A percentile compares a stretch with the other conserved stretches of the same genome.
Evolutionary conservation across 1,284 basidiomycete genomes (phyloP).

Genomic region (Exsudoporus floridanus): DNA sequence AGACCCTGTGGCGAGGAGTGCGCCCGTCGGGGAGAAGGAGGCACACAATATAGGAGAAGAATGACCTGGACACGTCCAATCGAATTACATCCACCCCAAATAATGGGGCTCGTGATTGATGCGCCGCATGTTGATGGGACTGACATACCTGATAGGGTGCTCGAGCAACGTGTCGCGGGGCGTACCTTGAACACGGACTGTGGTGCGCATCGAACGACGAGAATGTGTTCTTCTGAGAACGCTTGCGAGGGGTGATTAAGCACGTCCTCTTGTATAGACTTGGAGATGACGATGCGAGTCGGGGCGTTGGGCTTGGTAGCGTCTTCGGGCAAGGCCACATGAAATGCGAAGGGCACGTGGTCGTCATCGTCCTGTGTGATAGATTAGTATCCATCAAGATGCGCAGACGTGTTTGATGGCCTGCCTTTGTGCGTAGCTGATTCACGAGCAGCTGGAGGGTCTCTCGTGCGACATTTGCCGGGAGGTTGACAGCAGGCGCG

Average conservation of each 20-base stretch:
- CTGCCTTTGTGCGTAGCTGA: slow-evolving; percentile 72
- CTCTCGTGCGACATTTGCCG: slow-evolving; percentile 83
- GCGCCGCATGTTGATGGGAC: slow-evolving; percentile 13
- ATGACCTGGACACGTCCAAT: slow-evolving; percentile 60
- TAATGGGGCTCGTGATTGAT: slow-evolving; percentile 5
- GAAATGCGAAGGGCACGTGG: slow-evolving; percentile 87
- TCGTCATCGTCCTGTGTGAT: slow-evolving; percentile 65
- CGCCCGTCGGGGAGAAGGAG: slow-evolving; percentile 92
- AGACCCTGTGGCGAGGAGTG: slow-evolving; percentile 89
- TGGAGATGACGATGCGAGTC: slow-evolving; percentile 75
- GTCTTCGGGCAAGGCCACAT: slow-evolving; percentile 68
- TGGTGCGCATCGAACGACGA: slow-evolving; percentile 86
- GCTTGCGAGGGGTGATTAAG: slow-evolving; percentile 66
- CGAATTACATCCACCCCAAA: slow-evolving; percentile 7
- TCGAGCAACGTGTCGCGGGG: slow-evolving; percentile 90
- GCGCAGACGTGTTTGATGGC: slow-evolving; percentile 14
- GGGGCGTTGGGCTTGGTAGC: slow-evolving; percentile 55
- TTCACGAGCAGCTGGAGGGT: slow-evolving; percentile 85
- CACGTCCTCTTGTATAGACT: slow-evolving; percentile 79
- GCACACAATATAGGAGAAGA: slow-evolving; percentile 93
- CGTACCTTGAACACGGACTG: slow-evolving; percentile 96
- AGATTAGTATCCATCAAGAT: slow-evolving; percentile 2
- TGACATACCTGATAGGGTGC: slow-evolving; percentile 77
- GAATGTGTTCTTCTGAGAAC: slow-evolving; percentile 85
- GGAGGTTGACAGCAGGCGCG: slow-evolving; percentile 84